These are phyloP conservation scores for Picea sitchensis DNA, from an alignment of 75 land plant species.

Conservation along the genomic window DNA sequence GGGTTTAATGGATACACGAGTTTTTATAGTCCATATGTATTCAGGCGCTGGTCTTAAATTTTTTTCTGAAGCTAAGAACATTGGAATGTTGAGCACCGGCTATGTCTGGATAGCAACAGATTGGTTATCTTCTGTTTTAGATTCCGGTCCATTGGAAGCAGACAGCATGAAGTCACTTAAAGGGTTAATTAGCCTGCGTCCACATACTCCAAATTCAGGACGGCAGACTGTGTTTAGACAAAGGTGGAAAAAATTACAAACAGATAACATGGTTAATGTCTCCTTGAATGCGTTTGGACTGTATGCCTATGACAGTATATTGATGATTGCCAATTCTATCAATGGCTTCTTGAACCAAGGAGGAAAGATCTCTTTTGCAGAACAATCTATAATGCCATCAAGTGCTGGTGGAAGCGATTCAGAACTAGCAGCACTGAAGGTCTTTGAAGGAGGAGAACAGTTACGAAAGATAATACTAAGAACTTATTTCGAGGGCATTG, in stretches of 20 bases:
- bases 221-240: conserved; percentile 24
- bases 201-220: no score
- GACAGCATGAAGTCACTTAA: conserved; percentile 46
- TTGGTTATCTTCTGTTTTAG: conserved; percentile 12
- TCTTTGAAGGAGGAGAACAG: conserved; percentile 11
- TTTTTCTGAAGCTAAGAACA: conserved; percentile 33
- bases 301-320: conserved; percentile 80
- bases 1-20: conserved; percentile 38
- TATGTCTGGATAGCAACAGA: conserved; percentile 60
- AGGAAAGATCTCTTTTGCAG: conserved; percentile 8
- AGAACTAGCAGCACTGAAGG: conserved; percentile 15
- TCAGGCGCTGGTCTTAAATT: conserved; percentile 25
- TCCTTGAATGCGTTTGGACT: conserved; percentile 58
- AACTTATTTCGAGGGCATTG: conserved; percentile 10
- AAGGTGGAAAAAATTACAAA: conserved; percentile 39
- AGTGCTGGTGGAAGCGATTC: conserved; percentile 5
- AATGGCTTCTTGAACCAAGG: neutral
- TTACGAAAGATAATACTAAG: conserved; percentile 3
- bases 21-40: conserved; percentile 50
- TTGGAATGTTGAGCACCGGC: conserved; percentile 36
- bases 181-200: conserved; percentile 70
- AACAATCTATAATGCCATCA: neutral
- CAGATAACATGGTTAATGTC: conserved; percentile 4
- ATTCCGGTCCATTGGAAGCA: conserved; percentile 18
- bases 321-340: conserved; percentile 45